A percentile compares a stretch with the other conserved stretches of the same genome.
phyloP scores from a whole-genome alignment of 2,329 filamentous ascomycete genomes.

The Leptographium radiaticola region DNA sequence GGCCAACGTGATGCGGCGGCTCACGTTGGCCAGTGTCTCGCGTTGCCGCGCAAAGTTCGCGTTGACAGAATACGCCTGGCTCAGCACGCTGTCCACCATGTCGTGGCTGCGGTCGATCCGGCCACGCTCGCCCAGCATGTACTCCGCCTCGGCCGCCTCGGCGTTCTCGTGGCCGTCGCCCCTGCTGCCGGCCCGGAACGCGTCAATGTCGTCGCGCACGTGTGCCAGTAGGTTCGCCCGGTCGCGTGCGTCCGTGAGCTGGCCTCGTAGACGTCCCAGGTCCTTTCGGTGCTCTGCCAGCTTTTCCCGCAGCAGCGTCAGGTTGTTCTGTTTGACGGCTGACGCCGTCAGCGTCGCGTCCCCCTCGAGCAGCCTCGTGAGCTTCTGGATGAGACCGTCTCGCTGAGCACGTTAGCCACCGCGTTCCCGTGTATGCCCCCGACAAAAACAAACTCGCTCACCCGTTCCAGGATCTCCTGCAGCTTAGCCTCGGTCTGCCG shows the following conservation, averaged over 20 bases:
- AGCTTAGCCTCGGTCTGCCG: constrained; percentile 65
- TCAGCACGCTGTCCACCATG: constrained; percentile 79
- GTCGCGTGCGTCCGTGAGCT: constrained; percentile 67
- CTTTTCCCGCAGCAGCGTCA: constrained; percentile 81
- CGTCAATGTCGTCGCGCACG: constrained; percentile 82
- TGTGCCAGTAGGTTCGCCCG: constrained; percentile 82
- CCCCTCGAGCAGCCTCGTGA: constrained; percentile 81
- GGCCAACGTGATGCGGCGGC: constrained; percentile 76
- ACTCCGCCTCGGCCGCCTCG: constrained; percentile 76
- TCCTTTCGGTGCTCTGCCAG: constrained; percentile 78
- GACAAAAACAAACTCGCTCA: constrained; percentile 20
- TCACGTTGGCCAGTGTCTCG: constrained; percentile 79
- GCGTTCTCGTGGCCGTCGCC: constrained; percentile 41
- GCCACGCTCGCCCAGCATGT: constrained; percentile 85
- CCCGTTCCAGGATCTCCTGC: constrained; percentile 73
- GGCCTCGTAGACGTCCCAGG: constrained; percentile 58
- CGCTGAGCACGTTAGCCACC: constrained; percentile 38
- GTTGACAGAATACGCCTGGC: constrained; percentile 92
- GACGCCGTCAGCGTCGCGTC: constrained; percentile 79
- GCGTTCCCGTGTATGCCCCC: not conserved
- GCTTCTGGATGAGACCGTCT: constrained; percentile 67
- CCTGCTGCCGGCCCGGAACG: constrained; percentile 76
- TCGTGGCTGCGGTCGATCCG: constrained; percentile 82
- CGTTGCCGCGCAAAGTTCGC: constrained; percentile 80
- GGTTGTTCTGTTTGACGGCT: constrained; percentile 93